Base-by-base conservation (phyloP, 768 basidiomycete species). In the Psilocybe cyanescens region DNA sequence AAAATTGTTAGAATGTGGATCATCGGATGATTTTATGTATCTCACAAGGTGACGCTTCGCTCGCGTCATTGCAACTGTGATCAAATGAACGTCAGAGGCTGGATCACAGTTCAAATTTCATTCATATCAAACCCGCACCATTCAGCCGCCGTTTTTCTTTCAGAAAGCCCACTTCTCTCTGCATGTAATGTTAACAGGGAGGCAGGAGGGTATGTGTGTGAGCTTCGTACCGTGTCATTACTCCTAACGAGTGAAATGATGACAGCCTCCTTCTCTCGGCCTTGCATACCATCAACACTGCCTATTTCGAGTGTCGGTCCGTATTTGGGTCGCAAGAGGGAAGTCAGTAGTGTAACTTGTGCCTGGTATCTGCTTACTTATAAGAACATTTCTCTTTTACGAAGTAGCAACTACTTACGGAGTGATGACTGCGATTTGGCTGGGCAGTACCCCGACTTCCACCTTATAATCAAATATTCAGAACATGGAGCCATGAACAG, bases 201-300 rank as follows among this genome's bases (percentile, higher is more conserved):
- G 37, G 41, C 60, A 28, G 53, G 7, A 28, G 55, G n/a, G 14
- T 35, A 7, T 11, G 45, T 35, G 3, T 39, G 41, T 12, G n/a
- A 48, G 29, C 69, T 24, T 24, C 78, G 3, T 61, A 89, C 92
- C 75, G 84, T 87, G 56, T 91, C 88, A 68, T 99, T 99, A 66
- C 94, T 96, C 28, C 97, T 82, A 1, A 99, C 97, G 3, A 99
- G 84, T 65, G 87, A 93, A 56, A 99, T 92, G 24, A 99, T 86
- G 41, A 99, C 86, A 0, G 95, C 95, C 57, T 99, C 94, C 66
- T 94, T 94, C 73, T 99, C 97, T 52, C 97, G 86, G 0, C 97
- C 97, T 78, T 99, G 97, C 89, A 98, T 92, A 0, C 95, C 95
- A 70, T 99, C 97, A 1, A 99, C 95, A 0, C 91, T 94, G 1